A percentile compares a stretch with the other conserved stretches of the same genome.
These are phyloP conservation scores for Starmerella cellae DNA, from an alignment of 805 yeast species.

Conservation along the genomic window DNA sequence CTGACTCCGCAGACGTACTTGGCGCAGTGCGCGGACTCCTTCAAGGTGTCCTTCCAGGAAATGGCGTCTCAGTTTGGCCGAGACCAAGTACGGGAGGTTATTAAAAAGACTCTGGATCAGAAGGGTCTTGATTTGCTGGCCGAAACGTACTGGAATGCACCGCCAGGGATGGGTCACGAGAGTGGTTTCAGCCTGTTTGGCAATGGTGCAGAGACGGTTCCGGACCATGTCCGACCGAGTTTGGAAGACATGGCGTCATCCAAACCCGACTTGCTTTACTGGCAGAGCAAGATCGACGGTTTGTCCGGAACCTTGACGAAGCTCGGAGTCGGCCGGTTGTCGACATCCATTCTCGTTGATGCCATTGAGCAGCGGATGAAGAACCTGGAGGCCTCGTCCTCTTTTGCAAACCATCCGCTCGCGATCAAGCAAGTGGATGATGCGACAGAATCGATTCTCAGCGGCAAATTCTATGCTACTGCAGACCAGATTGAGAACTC, in stretches of 20 bases:
- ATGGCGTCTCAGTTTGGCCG: constrained; percentile 72
- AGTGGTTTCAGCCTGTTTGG: neutral
- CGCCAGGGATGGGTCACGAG: constrained; percentile 22
- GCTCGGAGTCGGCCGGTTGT: constrained; percentile 81
- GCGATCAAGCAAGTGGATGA: constrained; percentile 70
- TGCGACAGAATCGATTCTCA: constrained; percentile 70
- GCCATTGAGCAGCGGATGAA: constrained; percentile 68
- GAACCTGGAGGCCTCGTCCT: constrained; percentile 57
- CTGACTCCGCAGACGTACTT: constrained; percentile 88
- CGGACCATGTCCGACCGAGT: too few species aligned
- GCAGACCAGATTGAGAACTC: constrained; percentile 98
- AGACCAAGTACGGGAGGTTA: constrained; percentile 60
- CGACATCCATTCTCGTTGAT: constrained; percentile 71
- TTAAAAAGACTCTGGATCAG: constrained; percentile 80
- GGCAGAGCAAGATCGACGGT: constrained; percentile 79
- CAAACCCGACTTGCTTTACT: constrained; percentile 56
- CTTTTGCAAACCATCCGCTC: constrained; percentile 72
- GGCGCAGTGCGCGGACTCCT: constrained; percentile 77
- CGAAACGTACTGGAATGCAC: constrained; percentile 80
- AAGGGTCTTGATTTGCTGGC: constrained; percentile 77
- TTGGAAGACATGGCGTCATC: constrained; percentile 41
- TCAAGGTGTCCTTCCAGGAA: constrained; percentile 78
- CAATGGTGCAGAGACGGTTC: neutral
- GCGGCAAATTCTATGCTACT: constrained; percentile 69
- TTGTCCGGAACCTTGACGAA: constrained; percentile 77